These are phyloP conservation scores for Phaeoacremonium minimum DNA, from an alignment of 2,329 filamentous ascomycete species.

Conservation along the genomic window DNA sequence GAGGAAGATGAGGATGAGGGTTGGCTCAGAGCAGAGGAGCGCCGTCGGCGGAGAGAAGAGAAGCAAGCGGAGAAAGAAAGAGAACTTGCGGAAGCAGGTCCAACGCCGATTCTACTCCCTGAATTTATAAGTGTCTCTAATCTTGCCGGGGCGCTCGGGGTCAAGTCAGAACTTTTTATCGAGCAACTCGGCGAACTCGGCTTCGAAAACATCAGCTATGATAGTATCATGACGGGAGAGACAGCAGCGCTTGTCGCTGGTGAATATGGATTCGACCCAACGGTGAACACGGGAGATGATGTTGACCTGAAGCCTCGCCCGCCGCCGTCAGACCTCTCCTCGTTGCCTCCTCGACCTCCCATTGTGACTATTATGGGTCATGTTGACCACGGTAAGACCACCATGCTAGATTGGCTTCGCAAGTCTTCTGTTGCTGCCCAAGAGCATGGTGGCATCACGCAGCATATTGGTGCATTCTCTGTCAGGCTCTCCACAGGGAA, in stretches of 20 bases:
- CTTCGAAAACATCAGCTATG: slow-evolving; percentile 78
- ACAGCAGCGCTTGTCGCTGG: slow-evolving; percentile 85
- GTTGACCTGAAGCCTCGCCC: slow-evolving; percentile 71
- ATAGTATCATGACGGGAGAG: slow-evolving; percentile 86
- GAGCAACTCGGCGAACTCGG: slow-evolving; percentile 76
- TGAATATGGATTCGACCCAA: slow-evolving; percentile 89
- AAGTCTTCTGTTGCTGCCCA: slow-evolving; percentile 88
- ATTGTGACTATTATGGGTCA: slow-evolving; percentile 99
- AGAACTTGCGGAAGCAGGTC: slow-evolving; percentile 32
- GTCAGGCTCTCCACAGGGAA: slow-evolving; percentile 83
- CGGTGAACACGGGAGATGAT: slow-evolving; percentile 61
- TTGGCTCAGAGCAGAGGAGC: slow-evolving; percentile 17
- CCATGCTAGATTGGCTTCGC: slow-evolving; percentile 86
- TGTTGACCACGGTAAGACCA: slow-evolving; percentile 98
- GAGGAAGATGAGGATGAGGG: not conserved
- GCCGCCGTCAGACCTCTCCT: slow-evolving; percentile 60
- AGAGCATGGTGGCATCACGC: slow-evolving; percentile 95
- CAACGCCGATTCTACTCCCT: slow-evolving; percentile 68
- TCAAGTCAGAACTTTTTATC: slow-evolving; percentile 69
- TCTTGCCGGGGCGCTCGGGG: slow-evolving; percentile 69
- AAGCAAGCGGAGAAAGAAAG: slow-evolving; percentile 31
- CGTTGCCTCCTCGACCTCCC: slow-evolving; percentile 72
- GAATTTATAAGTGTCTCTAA: slow-evolving; percentile 89
- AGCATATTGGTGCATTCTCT: slow-evolving; percentile 97
- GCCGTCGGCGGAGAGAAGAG: slow-evolving; percentile 35